Conservation (phyloP, 2,329 filamentous ascomycete species). For the Colletotrichum godetiae region DNA sequence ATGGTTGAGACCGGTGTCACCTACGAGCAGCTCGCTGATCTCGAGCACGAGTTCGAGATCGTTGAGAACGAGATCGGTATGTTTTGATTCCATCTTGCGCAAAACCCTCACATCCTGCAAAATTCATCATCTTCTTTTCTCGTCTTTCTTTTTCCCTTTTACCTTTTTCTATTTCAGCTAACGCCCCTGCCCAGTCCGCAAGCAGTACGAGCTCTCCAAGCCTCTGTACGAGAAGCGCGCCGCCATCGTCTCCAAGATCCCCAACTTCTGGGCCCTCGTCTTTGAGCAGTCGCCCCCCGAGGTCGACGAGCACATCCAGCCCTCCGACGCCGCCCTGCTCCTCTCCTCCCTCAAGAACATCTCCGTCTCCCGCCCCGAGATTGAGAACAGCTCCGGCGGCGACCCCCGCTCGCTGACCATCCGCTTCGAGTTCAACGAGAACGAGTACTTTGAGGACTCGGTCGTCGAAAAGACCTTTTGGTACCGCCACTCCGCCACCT, state of each 20-base stretch:
- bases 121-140: neutral
- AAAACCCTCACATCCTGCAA: neutral
- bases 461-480: slow-evolving; percentile 93
- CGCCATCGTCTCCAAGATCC: slow-evolving; percentile 76
- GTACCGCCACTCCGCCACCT: slow-evolving; percentile 78
- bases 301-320: slow-evolving; percentile 88
- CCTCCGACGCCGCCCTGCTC: slow-evolving; percentile 80
- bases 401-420: slow-evolving; percentile 85
- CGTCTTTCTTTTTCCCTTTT: neutral
- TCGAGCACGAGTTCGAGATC: slow-evolving; percentile 88
- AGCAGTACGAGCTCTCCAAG: slow-evolving; percentile 74
- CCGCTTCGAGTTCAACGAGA: slow-evolving; percentile 82
- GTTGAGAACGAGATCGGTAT: slow-evolving; percentile 85
- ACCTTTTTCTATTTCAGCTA: neutral
- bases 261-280: slow-evolving; percentile 95
- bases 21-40: slow-evolving; percentile 81
- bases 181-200: slow-evolving; percentile 67
- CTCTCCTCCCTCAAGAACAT: slow-evolving; percentile 75
- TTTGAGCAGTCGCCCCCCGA: slow-evolving; percentile 88
- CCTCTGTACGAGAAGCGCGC: slow-evolving; percentile 83
- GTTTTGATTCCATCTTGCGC: slow-evolving; percentile 41
- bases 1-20: slow-evolving; percentile 60
- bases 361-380: slow-evolving; percentile 83
- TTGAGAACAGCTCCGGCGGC: slow-evolving; percentile 67
- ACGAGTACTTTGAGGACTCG: slow-evolving; percentile 83